Base-by-base conservation (phyloP, 2,329 filamentous ascomycete species). In the Pestalotiopsis sp. region DNA sequence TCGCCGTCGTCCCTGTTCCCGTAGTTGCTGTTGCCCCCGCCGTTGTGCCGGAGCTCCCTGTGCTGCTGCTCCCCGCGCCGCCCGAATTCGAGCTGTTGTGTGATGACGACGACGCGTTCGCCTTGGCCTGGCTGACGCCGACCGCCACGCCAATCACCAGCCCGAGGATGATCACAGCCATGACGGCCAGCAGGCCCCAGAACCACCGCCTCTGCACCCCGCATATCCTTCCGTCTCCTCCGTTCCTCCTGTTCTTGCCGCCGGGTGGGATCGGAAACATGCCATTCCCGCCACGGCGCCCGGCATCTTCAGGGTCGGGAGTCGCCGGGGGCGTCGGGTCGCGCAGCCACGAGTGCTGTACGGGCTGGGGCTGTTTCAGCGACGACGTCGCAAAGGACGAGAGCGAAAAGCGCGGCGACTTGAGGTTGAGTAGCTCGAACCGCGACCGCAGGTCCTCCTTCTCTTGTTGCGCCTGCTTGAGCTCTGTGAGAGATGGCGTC, bases 71-170 rank as follows among this genome's bases (percentile, higher is more conserved):
- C n/a, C 36, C 61, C 12, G 61, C 65, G 38, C 65, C 71, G 14
- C 59, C 62, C n/a, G 65, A 57, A 13, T 4, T 17, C 23, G 39
- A 58, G 23, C 23, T 60, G 31, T 9, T 36, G 36, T 67, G 70
- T 23, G 12, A 67, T n/a, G 6, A 45, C 17, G 12, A 67, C 14
- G 6, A 45, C 71, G 62, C 23, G 68, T 2, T 69, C 68, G 45
- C 45, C 23, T 62, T 39, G 57, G 70, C 80, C 4, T 84, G 76
- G 4, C 83, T 79, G 7, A 83, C 76, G 0, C 79, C 82, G 1
- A 84, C 78, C 2, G 79, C 82, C 4, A 82, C 73, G 4, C 72
- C 78, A 14, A 80, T 69, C 17, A 20, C 23, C 5, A 76, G 72
- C 1, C 83, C 68, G 20, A 79, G 57, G 6, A 83, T 5, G 11